Base-by-base conservation (phyloP, 2,329 filamentous ascomycete genomes). In the Aspergillus sp. region DNA sequence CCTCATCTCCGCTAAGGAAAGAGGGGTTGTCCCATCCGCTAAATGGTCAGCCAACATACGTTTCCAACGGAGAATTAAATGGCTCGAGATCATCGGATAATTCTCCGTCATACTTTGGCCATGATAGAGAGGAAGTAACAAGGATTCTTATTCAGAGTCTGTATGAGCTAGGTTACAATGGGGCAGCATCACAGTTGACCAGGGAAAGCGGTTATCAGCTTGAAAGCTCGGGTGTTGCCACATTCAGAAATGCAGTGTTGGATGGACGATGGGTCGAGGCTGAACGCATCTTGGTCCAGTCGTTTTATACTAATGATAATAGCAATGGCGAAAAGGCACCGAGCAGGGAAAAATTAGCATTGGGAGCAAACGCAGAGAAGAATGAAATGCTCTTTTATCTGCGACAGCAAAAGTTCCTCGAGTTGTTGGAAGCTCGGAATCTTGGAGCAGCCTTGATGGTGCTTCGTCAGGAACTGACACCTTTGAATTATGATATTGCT, bases 331-430 rank as follows among this genome's bases (percentile, higher is more conserved):
- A 58, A 32, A 52, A 57, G 29, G 39, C 48, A 5, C 28, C 51
- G 7, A 48, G 48, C 7, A 60, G 61, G 34, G 65, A 80, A 51
- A 88, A 85, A 2, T 71, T 98, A 43, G 79, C 88, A 11, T 75
- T 97, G 42, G 81, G 85, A 11, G 80, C 87, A 35, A 84, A 81
- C 26, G 85, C 88, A 6, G 85, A 95, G 57, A 78, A 78, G 45
- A 82, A 85, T 53, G 76, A 85, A 41, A 91, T 98, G 86, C 78
- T 85, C 37, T 96, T 97, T 65, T 84, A 83, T 73, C 74, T 98
- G 57, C 80, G 91, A 51, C 87, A 95, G 62, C 93, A 98, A 64
- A 97, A 97, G 65, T 98, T 91, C 58, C 74, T 98, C 28, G 93
- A 98, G 69, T 72, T 95, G 7, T 71, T 98, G 35, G 90, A 97